Evolutionary conservation across 345 rosid species (phyloP), one percentile per base, ranked within the genome.

Genomic region (Litchi chinensis): DNA sequence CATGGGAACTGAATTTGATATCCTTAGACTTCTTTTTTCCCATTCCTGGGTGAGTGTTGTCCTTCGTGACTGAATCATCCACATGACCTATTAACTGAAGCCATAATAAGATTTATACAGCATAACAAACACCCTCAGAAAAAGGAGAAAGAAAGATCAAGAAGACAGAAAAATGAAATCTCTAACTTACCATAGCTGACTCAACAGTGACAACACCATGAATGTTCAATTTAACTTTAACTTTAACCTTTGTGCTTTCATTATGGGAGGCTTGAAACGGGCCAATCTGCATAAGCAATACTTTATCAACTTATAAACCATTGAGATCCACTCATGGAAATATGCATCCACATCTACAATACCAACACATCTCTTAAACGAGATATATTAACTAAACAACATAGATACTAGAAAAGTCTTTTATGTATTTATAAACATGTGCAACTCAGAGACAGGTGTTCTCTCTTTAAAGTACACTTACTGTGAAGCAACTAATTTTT

Each of bases 131-230:
- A 44, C 64, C 24, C 39, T 57, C 57, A 63, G 65, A 48, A 59
- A 71, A 75, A 16, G 64, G 65, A 0, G 10, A 59, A 76, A 18
- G 63, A 24, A 40, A 24, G 8, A 13, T 43, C 10, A 76, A 37
- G 63, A 21, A 32, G 18, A 78, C 7, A 18, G 24, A 16, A 66
- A 46, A 65, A 44, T 11, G 19, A n/a, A 46, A 75, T 4, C 59
- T 37, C 40, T 28, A 8, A 59, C 83, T 76, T 26, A 90, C 93
- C 79, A 7, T 73, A 59, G 91, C 93, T 37, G 93, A 88, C 74
- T 85, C 85, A 69, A 86, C 85, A 46, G 80, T 77, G 65, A 86
- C 81, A 81, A 88, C 41, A n/a, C 93, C 88, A 78, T 90, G 91
- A 79, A 90, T 87, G 72, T 88, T 85, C 73, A 90, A 52, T 28